phyloP scores from a whole-genome alignment of 768 basidiomycete species.

The Pisolithus orientalis region DNA sequence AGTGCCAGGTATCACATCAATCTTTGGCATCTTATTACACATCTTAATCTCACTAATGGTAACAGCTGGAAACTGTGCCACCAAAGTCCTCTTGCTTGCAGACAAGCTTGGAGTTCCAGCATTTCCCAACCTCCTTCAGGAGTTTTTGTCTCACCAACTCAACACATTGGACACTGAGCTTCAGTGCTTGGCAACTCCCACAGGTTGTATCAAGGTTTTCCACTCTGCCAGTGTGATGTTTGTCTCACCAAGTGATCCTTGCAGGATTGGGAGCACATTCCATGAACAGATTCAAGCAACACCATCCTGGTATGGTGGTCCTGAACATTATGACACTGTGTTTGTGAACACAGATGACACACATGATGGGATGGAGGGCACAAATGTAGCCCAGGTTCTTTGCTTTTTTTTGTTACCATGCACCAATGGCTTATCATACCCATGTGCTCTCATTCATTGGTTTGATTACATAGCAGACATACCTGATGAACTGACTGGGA shows the following conservation, averaged over 20 bases:
- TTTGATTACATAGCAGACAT: too few species aligned
- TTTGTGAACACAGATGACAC: constrained; percentile 15
- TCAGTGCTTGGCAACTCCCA: background rate
- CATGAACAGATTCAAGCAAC: constrained; percentile 25
- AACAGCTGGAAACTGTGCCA: background rate
- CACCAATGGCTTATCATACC: background rate
- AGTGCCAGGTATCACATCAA: background rate
- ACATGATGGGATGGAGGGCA: constrained; percentile 16
- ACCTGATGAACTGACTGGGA: too few species aligned
- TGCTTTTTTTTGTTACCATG: constrained; percentile 15
- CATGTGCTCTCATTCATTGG: too few species aligned
- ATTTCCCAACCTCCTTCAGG: background rate
- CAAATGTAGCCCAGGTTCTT: constrained; percentile 18
- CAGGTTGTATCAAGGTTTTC: background rate
- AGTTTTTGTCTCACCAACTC: background rate
- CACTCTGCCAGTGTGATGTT: background rate
- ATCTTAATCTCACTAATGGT: background rate
- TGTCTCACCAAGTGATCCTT: background rate
- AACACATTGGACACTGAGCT: background rate
- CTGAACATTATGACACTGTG: constrained; percentile 25
- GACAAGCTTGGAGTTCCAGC: background rate
- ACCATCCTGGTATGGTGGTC: constrained; percentile 22
- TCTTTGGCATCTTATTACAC: background rate
- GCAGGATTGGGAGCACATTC: constrained; percentile 16
- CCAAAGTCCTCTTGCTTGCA: background rate